A percentile compares a stretch with the other conserved stretches of the same genome.
Conservation (phyloP, 371 early-diverging fungal species). For the Nosema granulosis region DNA sequence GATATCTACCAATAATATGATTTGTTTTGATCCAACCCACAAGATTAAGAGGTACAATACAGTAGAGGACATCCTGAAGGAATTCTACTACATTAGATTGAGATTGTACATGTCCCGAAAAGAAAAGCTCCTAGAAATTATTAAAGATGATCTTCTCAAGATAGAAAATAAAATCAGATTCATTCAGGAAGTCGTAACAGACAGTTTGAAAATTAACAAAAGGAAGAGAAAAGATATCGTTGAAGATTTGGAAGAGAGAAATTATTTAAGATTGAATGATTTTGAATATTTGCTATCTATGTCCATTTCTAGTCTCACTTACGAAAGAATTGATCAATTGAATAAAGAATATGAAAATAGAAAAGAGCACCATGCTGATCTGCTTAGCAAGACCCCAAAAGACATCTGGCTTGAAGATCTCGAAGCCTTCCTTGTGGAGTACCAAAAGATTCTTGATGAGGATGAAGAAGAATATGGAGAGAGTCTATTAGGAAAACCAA, state of each 20-base stretch:
- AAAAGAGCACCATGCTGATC: slow-evolving; percentile 71
- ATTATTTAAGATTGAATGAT: slow-evolving; percentile 70
- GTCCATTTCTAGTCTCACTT: slow-evolving; percentile 83
- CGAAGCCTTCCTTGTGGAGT: slow-evolving; percentile 51
- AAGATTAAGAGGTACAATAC: slow-evolving; percentile 77
- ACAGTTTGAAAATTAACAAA: slow-evolving; percentile 76
- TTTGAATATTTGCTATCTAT: slow-evolving; percentile 88
- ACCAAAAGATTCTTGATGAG: slow-evolving; percentile 31
- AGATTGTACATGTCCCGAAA: slow-evolving; percentile 83
- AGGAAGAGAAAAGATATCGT: slow-evolving; percentile 76
- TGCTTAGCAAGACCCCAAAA: slow-evolving; percentile 72
- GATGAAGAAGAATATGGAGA: slow-evolving; percentile 45
- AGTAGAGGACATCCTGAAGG: slow-evolving; percentile 77
- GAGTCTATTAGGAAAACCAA: slow-evolving; percentile 18
- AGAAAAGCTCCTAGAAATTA: slow-evolving; percentile 73
- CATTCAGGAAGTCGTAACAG: slow-evolving; percentile 79
- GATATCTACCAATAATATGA: slow-evolving; percentile 81
- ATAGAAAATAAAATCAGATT: slow-evolving; percentile 86
- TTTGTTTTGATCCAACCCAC: slow-evolving; percentile 86
- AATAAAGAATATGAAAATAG: slow-evolving; percentile 72
- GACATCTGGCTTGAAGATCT: slow-evolving; percentile 86
- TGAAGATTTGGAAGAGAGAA: slow-evolving; percentile 72
- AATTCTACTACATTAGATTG: slow-evolving; percentile 82
- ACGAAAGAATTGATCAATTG: slow-evolving; percentile 79
- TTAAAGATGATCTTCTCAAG: slow-evolving; percentile 73